A percentile compares a stretch with the other conserved stretches of the same genome.
Conservation (phyloP, 2,329 filamentous ascomycete species). For the Elsinoe necatrix region DNA sequence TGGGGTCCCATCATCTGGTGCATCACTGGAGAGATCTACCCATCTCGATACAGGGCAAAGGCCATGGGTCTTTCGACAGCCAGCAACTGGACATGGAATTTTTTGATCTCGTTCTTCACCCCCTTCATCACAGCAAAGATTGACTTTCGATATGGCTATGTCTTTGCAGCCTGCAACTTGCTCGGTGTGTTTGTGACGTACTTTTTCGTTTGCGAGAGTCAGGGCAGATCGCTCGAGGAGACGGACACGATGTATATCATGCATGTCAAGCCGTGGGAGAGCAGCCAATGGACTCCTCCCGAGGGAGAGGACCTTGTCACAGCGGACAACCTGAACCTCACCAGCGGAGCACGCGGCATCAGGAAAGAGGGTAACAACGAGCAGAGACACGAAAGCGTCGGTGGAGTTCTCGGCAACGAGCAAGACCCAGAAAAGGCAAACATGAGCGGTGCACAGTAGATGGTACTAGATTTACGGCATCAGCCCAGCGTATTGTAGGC, state of each 20-base stretch:
- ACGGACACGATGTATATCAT: conserved; percentile 35
- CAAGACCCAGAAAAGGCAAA: background rate
- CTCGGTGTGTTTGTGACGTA: conserved; percentile 29
- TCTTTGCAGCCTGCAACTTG: conserved; percentile 33
- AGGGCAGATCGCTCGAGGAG: conserved; percentile 33
- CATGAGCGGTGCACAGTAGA: conserved; percentile 21
- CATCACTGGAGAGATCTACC: conserved; percentile 58
- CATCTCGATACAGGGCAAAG: conserved; percentile 46
- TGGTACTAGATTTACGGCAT: conserved; percentile 19
- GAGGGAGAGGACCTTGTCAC: conserved; percentile 25
- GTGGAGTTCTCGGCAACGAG: background rate
- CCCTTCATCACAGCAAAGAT: conserved; percentile 32
- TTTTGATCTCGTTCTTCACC: conserved; percentile 32
- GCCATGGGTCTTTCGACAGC: conserved; percentile 52
- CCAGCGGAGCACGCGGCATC: conserved; percentile 27
- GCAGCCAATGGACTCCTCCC: conserved; percentile 27
- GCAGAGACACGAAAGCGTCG: conserved; percentile 17
- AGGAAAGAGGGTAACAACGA: conserved; percentile 25
- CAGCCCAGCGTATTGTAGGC: conserved; percentile 21
- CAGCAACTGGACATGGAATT: conserved; percentile 50
- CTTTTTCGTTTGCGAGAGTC: conserved; percentile 34
- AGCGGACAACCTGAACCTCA: conserved; percentile 25
- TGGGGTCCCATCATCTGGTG: conserved; percentile 68
- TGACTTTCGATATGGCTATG: conserved; percentile 33
- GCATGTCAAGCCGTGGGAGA: conserved; percentile 29